Conservation (phyloP, 2,329 filamentous ascomycete species). For the Cladophialophora chaetospira region DNA sequence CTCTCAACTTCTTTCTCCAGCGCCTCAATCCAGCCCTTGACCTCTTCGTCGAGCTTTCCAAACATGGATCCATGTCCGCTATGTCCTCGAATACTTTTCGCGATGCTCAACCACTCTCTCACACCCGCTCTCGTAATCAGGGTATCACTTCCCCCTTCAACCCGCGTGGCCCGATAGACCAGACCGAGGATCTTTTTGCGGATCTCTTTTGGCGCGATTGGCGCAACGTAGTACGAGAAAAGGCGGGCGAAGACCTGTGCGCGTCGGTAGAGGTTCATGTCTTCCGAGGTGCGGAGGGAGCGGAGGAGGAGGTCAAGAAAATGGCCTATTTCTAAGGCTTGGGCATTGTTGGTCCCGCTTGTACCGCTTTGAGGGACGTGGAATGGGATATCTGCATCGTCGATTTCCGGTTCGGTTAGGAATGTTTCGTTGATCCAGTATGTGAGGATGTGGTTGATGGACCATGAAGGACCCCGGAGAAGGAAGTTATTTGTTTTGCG, state of each 20-base stretch:
- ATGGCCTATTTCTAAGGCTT: constrained; percentile 50
- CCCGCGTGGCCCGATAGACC: constrained; percentile 66
- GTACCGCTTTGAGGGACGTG: constrained; percentile 41
- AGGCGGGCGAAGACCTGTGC: constrained; percentile 73
- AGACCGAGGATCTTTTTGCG: constrained; percentile 64
- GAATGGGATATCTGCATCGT: constrained; percentile 62
- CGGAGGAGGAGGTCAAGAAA: constrained; percentile 39
- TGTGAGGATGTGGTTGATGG: constrained; percentile 55
- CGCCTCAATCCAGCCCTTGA: constrained; percentile 7
- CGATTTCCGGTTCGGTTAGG: constrained; percentile 70
- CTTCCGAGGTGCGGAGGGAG: constrained; percentile 36
- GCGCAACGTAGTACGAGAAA: constrained; percentile 68
- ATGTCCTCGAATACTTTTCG: constrained; percentile 13
- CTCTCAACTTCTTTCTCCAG: constrained; percentile 12
- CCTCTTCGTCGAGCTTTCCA: constrained; percentile 17
- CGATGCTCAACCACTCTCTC: constrained; percentile 62
- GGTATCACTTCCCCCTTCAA: constrained; percentile 72
- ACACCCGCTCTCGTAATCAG: constrained; percentile 75
- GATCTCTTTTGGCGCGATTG: constrained; percentile 61
- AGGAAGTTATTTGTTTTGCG: constrained; percentile 84
- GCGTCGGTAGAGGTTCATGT: constrained; percentile 55
- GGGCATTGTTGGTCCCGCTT: constrained; percentile 30
- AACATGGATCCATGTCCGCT: constrained; percentile 17
- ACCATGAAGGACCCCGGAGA: constrained; percentile 75
- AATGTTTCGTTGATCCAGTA: constrained; percentile 71